Conservation (phyloP, 164 flowering plant genomes). For the Kalanchoe fedtschenkoi region DNA sequence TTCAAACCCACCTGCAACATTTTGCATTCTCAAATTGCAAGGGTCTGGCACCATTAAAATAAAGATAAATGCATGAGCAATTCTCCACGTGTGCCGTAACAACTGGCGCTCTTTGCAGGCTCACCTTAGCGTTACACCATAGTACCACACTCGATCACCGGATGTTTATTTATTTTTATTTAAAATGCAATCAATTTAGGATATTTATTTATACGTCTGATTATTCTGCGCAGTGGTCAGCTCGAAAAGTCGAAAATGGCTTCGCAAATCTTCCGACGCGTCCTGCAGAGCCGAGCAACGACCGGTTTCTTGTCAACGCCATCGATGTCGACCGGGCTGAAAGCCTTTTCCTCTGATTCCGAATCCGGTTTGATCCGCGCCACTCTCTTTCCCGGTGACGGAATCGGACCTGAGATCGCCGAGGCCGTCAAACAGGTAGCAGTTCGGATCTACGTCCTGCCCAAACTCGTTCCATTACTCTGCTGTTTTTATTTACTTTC, state of each 20-base stretch:
- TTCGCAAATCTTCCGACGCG: constrained; percentile 27
- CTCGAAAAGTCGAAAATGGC: constrained; percentile 19
- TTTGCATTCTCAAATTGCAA: too few relatives aligned
- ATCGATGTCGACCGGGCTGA: constrained; percentile 2
- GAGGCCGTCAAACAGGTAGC: constrained; percentile 70
- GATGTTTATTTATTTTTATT: too few relatives aligned
- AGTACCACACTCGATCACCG: too few relatives aligned
- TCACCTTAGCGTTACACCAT: too few relatives aligned
- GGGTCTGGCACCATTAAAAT: too few relatives aligned
- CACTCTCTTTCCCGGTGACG: constrained; percentile 93
- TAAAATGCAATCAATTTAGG: too few relatives aligned
- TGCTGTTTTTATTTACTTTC: background rate
- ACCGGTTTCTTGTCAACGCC: constrained; percentile 10
- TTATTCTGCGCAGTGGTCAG: background rate
- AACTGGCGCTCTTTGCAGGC: too few relatives aligned
- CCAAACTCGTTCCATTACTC: background rate
- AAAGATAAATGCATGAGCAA: too few relatives aligned
- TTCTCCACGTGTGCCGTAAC: too few relatives aligned
- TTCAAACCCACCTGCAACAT: too few relatives aligned
- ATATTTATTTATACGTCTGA: too few relatives aligned
- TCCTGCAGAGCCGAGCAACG: constrained; percentile 20
- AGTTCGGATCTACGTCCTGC: background rate
- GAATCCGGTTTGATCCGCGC: constrained; percentile 43
- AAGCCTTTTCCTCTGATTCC: constrained; percentile 27
- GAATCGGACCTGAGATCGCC: constrained; percentile 94